phyloP scores from a whole-genome alignment of 306 rosid genomes.

The Oxytropis ochrocephala region DNA sequence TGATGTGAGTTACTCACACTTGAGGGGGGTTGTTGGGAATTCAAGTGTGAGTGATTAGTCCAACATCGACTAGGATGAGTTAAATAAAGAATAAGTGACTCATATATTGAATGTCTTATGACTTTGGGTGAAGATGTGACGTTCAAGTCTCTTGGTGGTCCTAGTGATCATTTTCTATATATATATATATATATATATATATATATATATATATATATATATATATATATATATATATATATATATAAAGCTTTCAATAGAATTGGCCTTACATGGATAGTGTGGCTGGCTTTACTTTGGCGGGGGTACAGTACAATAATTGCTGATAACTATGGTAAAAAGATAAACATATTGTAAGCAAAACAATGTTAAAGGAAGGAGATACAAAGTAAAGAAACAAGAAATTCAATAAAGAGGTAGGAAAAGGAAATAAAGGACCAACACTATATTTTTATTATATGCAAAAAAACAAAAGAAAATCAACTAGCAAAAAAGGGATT shows the following conservation, averaged over 20 bases:
- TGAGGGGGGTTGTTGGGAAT: too few species aligned
- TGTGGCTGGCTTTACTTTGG: constrained; percentile 19
- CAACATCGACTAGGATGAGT: too few species aligned
- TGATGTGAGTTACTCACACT: too few species aligned
- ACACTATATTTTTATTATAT: neutral
- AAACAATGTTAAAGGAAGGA: constrained; percentile 27
- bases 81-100: too few species aligned
- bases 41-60: too few species aligned
- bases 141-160: too few species aligned
- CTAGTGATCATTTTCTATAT: too few species aligned
- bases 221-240: too few species aligned
- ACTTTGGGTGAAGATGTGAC: too few species aligned
- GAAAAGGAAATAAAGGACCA: neutral
- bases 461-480: neutral
- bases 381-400: constrained; percentile 26
- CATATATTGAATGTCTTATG: too few species aligned
- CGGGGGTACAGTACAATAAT: constrained; percentile 17
- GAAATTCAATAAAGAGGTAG: neutral
- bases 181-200: too few species aligned
- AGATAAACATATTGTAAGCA: constrained; percentile 2
- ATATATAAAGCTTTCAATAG: neutral
- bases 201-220: too few species aligned
- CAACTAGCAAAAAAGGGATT: neutral
- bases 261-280: neutral
- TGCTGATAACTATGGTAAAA: constrained; percentile 9